Base-by-base conservation (phyloP, 1,284 basidiomycete species). In the Sanghuangporus weigelae region DNA sequence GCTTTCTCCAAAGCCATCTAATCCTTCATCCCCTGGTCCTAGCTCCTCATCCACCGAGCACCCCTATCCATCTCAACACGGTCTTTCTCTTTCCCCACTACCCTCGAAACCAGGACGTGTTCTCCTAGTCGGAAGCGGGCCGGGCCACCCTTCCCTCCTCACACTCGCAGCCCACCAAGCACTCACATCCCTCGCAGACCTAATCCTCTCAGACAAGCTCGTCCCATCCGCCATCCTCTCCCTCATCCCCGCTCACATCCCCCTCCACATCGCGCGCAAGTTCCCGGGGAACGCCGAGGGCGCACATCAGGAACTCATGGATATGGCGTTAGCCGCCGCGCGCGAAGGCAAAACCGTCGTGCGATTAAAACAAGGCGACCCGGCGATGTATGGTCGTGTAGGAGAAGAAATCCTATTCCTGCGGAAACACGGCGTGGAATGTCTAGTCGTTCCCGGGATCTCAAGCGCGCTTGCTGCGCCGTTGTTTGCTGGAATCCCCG, bases 261-360 rank as follows among this genome's bases (percentile, higher is more conserved):
- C 86, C 65, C 79, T 92, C 21, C 84, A 89, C 7, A 97, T 98
- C 67, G 96, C 96, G 14, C 90, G 90, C 68, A 99, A 99, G 74
- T 98, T 97, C 78, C 96, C 96, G 0, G 96, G 96, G 0, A 98
- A 98, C 71, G 94, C 95, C 1, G 96, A 98, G 61, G 89, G 91
- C 21, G 95, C 95, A 0, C 96, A 98, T 74, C 85, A 83, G 55
- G 96, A 98, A 76, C 86, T 98, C 78, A 96, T 98, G 91, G 84
- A 91, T 66, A 85, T 90, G 8, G 96, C 95, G 0, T 78, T 97
- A 2, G 88, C 90, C 58, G 95, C 88, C 10, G 94, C 93, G 0
- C 78, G 76, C 38, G 81, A 82, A 10, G 96, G 96, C 0, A 79
- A 95, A 70, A 90, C 86, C 2, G 95, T 99, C 38, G 92, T 99